phyloP scores from a whole-genome alignment of 805 yeast genomes.

The Wickerhamia fluorescens region DNA sequence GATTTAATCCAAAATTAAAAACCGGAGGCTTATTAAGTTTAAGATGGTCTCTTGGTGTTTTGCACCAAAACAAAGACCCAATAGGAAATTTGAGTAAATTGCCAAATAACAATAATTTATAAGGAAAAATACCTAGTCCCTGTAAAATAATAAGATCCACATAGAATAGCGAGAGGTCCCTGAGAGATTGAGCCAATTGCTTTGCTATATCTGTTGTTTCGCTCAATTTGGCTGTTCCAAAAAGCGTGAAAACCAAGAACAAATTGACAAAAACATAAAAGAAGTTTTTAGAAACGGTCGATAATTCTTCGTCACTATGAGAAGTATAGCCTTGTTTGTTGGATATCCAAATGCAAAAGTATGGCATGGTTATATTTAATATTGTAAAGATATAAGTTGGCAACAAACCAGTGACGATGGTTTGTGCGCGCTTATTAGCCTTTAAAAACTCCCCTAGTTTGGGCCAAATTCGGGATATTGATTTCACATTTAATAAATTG shows the following conservation, averaged over 20 bases:
- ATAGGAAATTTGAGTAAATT: constrained; percentile 65
- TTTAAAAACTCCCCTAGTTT: constrained; percentile 61
- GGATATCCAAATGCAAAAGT: constrained; percentile 76
- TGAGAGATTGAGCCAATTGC: constrained; percentile 74
- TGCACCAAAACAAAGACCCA: constrained; percentile 50
- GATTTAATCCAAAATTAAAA: constrained; percentile 82
- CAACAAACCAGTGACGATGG: constrained; percentile 76
- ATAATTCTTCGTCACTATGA: constrained; percentile 85
- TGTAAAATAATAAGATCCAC: constrained; percentile 78
- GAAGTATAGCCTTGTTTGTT: constrained; percentile 84
- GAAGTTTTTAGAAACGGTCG: constrained; percentile 87
- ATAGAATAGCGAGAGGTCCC: constrained; percentile 77
- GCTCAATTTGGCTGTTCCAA: constrained; percentile 84
- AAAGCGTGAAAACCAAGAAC: constrained; percentile 88
- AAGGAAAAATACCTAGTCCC: constrained; percentile 87
- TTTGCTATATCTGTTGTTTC: constrained; percentile 88
- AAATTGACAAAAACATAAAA: constrained; percentile 91
- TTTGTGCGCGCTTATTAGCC: constrained; percentile 63
- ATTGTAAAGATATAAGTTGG: constrained; percentile 90
- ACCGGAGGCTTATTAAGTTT: constrained; percentile 80
- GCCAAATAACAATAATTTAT: constrained; percentile 75
- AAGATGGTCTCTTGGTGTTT: constrained; percentile 77
- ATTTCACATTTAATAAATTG: constrained; percentile 68
- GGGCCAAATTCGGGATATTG: constrained; percentile 80
- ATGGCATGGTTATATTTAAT: constrained; percentile 78